These are phyloP conservation scores for Candida coleopterorum DNA, from an alignment of 805 yeast species.

Conservation along the genomic window DNA sequence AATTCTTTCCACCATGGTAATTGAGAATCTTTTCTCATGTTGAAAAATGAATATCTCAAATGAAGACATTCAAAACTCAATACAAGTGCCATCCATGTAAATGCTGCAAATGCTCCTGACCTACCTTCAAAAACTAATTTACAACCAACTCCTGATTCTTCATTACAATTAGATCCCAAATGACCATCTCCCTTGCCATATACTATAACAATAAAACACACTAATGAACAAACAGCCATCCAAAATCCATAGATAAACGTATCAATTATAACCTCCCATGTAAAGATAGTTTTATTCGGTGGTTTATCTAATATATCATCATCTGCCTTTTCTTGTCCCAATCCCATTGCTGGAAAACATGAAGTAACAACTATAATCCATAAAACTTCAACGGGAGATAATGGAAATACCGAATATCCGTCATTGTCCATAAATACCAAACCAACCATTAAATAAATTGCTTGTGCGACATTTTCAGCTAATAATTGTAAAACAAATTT, in stretches of 20 bases:
- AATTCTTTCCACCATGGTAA: slow-evolving; percentile 53
- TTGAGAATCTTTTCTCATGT: slow-evolving; percentile 62
- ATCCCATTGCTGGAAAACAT: slow-evolving; percentile 35
- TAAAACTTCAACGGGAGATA: slow-evolving; percentile 43
- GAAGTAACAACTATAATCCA: slow-evolving; percentile 34
- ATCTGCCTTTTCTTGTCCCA: slow-evolving; percentile 53
- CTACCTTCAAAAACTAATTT: slow-evolving; percentile 66
- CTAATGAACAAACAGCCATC: slow-evolving; percentile 69
- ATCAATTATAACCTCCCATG: slow-evolving; percentile 63
- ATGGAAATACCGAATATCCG: slow-evolving; percentile 73
- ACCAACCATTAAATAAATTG: slow-evolving; percentile 65
- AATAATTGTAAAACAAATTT: slow-evolving; percentile 30
- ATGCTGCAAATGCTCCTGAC: slow-evolving; percentile 70
- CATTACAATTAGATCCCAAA: slow-evolving; percentile 63
- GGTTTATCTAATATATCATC: slow-evolving; percentile 60
- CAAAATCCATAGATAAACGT: slow-evolving; percentile 69
- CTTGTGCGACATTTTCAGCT: slow-evolving; percentile 44
- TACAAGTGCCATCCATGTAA: slow-evolving; percentile 83
- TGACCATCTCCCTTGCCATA: slow-evolving; percentile 64
- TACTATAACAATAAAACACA: slow-evolving; percentile 59
- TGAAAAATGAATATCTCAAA: slow-evolving; percentile 63
- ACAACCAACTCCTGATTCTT: slow-evolving; percentile 44
- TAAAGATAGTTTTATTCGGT: slow-evolving; percentile 62
- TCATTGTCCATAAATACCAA: slow-evolving; percentile 61
- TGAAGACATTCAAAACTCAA: slow-evolving; percentile 85